Evolutionary conservation across 78 protist species (phyloP).

Genomic region (Dictyostelium firmibasis): DNA sequence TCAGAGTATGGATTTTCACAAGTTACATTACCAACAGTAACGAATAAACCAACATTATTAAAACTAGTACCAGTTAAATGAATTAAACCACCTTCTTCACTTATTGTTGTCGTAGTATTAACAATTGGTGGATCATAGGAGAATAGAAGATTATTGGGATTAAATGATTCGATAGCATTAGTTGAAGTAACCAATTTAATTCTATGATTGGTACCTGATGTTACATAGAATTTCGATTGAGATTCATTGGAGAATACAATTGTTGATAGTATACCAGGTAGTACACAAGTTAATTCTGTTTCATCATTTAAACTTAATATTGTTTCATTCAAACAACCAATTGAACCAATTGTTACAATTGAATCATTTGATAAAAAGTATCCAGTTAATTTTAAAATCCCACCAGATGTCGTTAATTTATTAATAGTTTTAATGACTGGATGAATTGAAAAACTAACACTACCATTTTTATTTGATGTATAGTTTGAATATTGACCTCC

Average conservation of each 20-base stretch:
- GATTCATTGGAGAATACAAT: background rate
- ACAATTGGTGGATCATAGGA: background rate
- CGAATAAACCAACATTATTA: background rate
- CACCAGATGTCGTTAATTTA: background rate
- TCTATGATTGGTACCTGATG: background rate
- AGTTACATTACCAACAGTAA: background rate
- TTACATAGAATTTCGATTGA: background rate
- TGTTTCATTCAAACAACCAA: background rate
- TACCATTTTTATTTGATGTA: background rate
- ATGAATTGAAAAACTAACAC: background rate
- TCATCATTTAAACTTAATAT: background rate
- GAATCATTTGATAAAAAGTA: background rate
- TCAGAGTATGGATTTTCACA: background rate
- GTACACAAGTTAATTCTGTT: background rate
- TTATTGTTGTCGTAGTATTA: background rate
- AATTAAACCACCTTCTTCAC: slow-evolving; percentile 6
- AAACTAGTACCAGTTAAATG: background rate
- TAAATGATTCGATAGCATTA: background rate
- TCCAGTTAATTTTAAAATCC: background rate
- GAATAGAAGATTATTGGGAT: background rate
- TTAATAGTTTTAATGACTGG: background rate
- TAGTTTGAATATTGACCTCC: background rate
- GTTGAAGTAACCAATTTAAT: background rate
- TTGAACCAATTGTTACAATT: background rate
- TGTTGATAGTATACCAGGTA: background rate